Evolutionary conservation across 768 basidiomycete genomes (phyloP).

Genomic region (Amylocystis lapponica): DNA sequence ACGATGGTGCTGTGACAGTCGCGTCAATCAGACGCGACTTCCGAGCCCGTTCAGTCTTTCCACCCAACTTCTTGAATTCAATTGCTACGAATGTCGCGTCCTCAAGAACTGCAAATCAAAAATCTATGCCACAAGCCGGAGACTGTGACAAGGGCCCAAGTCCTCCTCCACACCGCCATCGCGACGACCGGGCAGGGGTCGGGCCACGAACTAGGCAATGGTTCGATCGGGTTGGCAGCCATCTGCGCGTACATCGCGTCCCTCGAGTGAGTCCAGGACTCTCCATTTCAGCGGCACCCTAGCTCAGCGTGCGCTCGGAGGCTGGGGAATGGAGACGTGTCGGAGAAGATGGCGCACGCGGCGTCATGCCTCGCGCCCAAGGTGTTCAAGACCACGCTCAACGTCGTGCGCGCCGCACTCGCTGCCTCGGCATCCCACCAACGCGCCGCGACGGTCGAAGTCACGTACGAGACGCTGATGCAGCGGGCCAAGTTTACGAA

Average conservation of each 20-base stretch:
- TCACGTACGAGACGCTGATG: conserved; percentile 13
- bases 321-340: conserved; percentile 23
- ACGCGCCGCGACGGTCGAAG: background rate
- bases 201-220: conserved; percentile 37
- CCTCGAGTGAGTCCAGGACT: conserved; percentile 29
- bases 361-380: conserved; percentile 27
- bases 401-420: conserved; percentile 20
- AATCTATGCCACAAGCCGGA: conserved; percentile 28
- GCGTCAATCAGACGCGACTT: too few species aligned
- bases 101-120: conserved; percentile 15
- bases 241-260: conserved; percentile 49
- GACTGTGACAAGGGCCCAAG: conserved; percentile 28
- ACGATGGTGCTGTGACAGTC: too few species aligned
- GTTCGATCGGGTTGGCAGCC: conserved; percentile 37
- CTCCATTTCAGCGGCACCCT: background rate
- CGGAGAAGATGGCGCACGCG: conserved; percentile 24
- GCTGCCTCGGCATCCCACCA: conserved; percentile 2
- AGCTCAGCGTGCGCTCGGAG: conserved; percentile 9
- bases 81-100: conserved; percentile 29
- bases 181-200: conserved; percentile 44
- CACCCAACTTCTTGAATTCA: too few species aligned
- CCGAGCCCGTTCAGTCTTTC: too few species aligned
- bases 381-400: conserved; percentile 20
- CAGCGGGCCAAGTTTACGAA: conserved; percentile 7
- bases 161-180: conserved; percentile 31